Evolutionary conservation across 148 eudicot genomes (phyloP).

Genomic region (Dianthus caryophyllus): DNA sequence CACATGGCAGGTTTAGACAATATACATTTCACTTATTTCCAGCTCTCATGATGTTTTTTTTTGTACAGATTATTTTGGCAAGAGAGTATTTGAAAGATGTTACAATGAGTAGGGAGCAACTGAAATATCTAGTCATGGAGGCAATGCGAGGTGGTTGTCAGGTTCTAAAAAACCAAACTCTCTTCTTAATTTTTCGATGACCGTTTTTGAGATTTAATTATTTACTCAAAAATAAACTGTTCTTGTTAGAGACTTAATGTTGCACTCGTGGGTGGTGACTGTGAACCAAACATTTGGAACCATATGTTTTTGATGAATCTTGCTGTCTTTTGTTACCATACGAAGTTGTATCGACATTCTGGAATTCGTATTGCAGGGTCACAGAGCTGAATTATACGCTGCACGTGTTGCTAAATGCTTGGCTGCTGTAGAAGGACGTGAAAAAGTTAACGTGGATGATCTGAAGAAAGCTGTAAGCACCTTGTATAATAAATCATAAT

Average conservation of each 20-base stretch:
- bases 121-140: constrained; percentile 91
- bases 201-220: not conserved
- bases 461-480: constrained; percentile 91
- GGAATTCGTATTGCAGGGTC: constrained; percentile 58
- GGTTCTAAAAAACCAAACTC: constrained; percentile 52
- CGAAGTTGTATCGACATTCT: not conserved
- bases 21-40: not conserved
- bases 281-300: constrained; percentile 5
- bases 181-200: constrained; percentile 16
- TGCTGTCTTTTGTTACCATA: not conserved
- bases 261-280: not conserved
- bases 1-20: not conserved
- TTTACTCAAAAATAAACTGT: not conserved
- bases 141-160: constrained; percentile 99
- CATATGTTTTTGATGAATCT: not conserved
- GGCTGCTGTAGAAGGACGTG: constrained; percentile 96
- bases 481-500: constrained; percentile 11
- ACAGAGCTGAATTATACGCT: constrained; percentile 94
- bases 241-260: not conserved
- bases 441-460: constrained; percentile 86
- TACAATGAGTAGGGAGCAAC: constrained; percentile 68
- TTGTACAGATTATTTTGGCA: constrained; percentile 84
- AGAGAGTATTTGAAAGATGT: constrained; percentile 98
- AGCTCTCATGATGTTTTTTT: not conserved
- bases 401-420: constrained; percentile 94